Percentiles rank a stretch among this genome's conserved stretches.
phyloP scores from a whole-genome alignment of 2,329 filamentous ascomycete species.

The Waltergamsia citrina region DNA sequence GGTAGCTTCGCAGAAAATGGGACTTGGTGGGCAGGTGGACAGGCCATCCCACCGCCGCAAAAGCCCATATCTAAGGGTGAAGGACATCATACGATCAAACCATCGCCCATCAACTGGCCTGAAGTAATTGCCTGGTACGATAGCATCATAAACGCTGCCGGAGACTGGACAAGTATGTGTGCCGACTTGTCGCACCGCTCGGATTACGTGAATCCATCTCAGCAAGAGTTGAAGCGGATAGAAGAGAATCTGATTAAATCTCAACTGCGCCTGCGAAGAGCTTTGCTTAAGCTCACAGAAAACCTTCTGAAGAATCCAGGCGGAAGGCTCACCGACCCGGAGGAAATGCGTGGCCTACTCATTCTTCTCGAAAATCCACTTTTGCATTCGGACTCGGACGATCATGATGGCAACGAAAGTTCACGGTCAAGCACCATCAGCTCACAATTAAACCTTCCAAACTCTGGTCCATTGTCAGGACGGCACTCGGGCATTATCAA shows the following conservation, averaged over 20 bases:
- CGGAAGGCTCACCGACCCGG: slow-evolving; percentile 54
- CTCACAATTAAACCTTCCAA: too few species aligned
- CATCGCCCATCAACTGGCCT: slow-evolving; percentile 66
- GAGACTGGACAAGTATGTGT: slow-evolving; percentile 42
- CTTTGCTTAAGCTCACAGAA: slow-evolving; percentile 70
- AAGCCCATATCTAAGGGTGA: too few species aligned
- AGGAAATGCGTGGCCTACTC: slow-evolving; percentile 68
- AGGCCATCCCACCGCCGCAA: too few species aligned
- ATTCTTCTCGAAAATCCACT: slow-evolving; percentile 74
- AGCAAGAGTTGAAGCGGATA: slow-evolving; percentile 29
- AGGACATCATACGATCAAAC: too few species aligned
- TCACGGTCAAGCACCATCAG: too few species aligned
- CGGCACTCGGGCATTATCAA: slow-evolving; percentile 81
- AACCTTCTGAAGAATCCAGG: slow-evolving; percentile 72
- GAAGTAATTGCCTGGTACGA: slow-evolving; percentile 67
- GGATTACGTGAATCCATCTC: slow-evolving; percentile 19
- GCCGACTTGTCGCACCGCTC: slow-evolving; percentile 31
- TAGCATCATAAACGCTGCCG: slow-evolving; percentile 57
- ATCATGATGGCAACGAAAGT: slow-evolving; percentile 1
- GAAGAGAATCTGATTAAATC: slow-evolving; percentile 43
- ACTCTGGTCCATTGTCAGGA: slow-evolving; percentile 39
- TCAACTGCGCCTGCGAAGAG: slow-evolving; percentile 58
- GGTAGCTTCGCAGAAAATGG: slow-evolving; percentile 76
- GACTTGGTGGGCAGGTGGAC: slow-evolving; percentile 67
- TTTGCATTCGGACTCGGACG: slow-evolving; percentile 37